phyloP scores from a whole-genome alignment of 2,329 filamentous ascomycete species.

The Colletotrichum acutatum region DNA sequence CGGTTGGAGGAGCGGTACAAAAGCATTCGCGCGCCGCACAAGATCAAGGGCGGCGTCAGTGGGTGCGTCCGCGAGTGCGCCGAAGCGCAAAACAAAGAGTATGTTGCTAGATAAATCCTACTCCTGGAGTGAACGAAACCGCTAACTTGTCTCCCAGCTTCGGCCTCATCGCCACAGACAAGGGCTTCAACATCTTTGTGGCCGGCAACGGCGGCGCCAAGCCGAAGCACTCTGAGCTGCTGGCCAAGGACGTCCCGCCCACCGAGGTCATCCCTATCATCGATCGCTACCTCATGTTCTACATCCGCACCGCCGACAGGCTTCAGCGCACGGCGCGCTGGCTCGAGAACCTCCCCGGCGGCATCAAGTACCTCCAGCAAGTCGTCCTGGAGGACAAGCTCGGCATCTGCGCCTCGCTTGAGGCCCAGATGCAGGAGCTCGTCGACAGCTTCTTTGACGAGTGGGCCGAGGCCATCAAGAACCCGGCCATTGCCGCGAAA shows the following conservation, averaged over 20 bases:
- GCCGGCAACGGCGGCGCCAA: slow-evolving; percentile 90
- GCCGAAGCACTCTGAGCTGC: slow-evolving; percentile 82
- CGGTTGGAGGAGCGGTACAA: slow-evolving; percentile 91
- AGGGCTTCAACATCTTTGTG: slow-evolving; percentile 93
- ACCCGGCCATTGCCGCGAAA: slow-evolving; percentile 72
- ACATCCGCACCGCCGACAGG: slow-evolving; percentile 91
- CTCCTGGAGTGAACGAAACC: neutral
- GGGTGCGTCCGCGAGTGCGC: slow-evolving; percentile 94
- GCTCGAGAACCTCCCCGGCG: slow-evolving; percentile 86
- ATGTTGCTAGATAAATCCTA: slow-evolving; percentile 45
- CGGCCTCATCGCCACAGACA: slow-evolving; percentile 90
- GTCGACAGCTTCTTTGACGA: slow-evolving; percentile 90
- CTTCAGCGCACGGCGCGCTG: slow-evolving; percentile 89
- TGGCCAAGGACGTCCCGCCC: slow-evolving; percentile 87
- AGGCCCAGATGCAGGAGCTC: slow-evolving; percentile 87
- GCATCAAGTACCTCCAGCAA: slow-evolving; percentile 83
- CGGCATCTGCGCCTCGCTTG: slow-evolving; percentile 84
- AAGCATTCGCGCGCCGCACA: slow-evolving; percentile 88
- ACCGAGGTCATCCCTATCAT: slow-evolving; percentile 85
- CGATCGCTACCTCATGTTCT: slow-evolving; percentile 92
- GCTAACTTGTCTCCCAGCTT: slow-evolving; percentile 64
- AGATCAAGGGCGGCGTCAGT: slow-evolving; percentile 90
- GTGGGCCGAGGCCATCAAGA: slow-evolving; percentile 84
- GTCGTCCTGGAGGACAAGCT: slow-evolving; percentile 88
- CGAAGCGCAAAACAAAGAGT: slow-evolving; percentile 93